A percentile compares a stretch with the other conserved stretches of the same genome.
phyloP scores from a whole-genome alignment of 306 rosid species.

The Ormosia semicastrata region DNA sequence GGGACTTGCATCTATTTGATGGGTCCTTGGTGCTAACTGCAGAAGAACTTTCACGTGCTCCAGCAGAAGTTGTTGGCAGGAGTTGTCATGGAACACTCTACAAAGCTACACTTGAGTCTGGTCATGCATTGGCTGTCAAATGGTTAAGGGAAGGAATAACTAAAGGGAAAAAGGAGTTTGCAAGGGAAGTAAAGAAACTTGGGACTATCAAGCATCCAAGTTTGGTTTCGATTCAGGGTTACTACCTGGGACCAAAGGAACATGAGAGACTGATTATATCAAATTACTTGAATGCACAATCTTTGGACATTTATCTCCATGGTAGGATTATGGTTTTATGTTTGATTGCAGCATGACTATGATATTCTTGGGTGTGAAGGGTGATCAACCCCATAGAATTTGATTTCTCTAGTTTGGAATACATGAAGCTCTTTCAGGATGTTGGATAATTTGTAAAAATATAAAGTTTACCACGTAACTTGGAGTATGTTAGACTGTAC shows the following conservation, averaged over 20 bases:
- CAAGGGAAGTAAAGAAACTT: conserved; percentile 76
- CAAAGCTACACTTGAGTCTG: conserved; percentile 71
- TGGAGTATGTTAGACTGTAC: neutral
- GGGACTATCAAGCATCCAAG: conserved; percentile 75
- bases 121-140: conserved; percentile 65
- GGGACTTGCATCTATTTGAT: conserved; percentile 70
- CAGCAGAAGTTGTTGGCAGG: conserved; percentile 68
- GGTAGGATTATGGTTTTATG: conserved; percentile 45
- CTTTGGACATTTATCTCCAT: conserved; percentile 66
- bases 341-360: neutral
- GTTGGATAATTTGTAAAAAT: neutral
- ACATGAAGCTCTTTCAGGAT: neutral
- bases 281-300: conserved; percentile 58
- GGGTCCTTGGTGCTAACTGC: conserved; percentile 61
- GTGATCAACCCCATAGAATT: conserved; percentile 4
- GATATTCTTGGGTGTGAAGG: neutral
- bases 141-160: conserved; percentile 79
- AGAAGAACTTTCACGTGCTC: conserved; percentile 76
- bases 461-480: neutral
- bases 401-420: neutral
- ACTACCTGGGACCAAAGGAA: conserved; percentile 72
- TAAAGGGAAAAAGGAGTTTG: conserved; percentile 76
- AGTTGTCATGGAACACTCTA: conserved; percentile 84
- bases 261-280: conserved; percentile 71
- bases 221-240: conserved; percentile 68